Evolutionary conservation across 208 protist genomes (phyloP).

Genomic region (Willaertia magna): DNA sequence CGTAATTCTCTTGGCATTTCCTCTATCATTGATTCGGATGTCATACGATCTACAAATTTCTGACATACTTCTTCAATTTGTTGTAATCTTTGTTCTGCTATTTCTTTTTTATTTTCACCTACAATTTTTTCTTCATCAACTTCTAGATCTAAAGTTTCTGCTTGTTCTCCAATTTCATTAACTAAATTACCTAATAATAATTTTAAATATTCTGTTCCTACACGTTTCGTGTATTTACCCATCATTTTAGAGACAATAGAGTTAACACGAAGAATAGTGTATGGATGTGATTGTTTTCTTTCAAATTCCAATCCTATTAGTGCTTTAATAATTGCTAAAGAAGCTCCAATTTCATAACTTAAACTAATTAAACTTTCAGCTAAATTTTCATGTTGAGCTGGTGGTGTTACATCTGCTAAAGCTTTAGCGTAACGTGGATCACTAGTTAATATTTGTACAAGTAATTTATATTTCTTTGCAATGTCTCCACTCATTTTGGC

Average conservation of each 20-base stretch:
- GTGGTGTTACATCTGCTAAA: not conserved
- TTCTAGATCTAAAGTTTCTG: not conserved
- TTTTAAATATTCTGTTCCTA: not conserved
- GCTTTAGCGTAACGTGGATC: constrained; percentile 14
- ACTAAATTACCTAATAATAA: not conserved
- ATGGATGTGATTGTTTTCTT: constrained; percentile 5
- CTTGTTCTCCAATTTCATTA: not conserved
- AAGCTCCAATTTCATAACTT: not conserved
- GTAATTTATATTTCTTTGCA: constrained; percentile 1
- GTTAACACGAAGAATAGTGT: constrained; percentile 7
- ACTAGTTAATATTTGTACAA: constrained; percentile 1
- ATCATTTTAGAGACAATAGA: constrained; percentile 18
- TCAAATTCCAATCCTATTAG: constrained; percentile 10
- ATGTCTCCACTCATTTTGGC: not conserved
- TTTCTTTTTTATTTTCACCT: not conserved
- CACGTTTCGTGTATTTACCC: constrained; percentile 10
- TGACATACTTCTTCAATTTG: not conserved
- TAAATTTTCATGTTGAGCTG: constrained; percentile 11
- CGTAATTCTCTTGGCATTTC: constrained; percentile 12
- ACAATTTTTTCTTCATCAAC: not conserved
- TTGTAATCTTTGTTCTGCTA: not conserved
- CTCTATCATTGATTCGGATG: not conserved
- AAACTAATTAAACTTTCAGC: not conserved
- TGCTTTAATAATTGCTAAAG: not conserved
- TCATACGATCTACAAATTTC: constrained; percentile 1